Conservation (phyloP, 2,329 filamentous ascomycete genomes). For the Phoma sp. region DNA sequence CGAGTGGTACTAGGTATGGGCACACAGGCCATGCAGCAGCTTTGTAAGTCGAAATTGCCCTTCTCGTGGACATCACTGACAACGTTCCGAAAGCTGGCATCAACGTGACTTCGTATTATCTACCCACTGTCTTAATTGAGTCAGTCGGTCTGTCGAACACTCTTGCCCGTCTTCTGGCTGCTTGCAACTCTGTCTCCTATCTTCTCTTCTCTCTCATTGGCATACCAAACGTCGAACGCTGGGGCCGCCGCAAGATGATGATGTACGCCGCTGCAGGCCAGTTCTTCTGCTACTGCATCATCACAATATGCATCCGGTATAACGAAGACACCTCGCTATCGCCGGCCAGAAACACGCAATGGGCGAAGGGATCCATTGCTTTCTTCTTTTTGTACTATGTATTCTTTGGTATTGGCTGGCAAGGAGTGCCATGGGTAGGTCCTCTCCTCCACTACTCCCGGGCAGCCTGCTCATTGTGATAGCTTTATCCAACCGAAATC, state of each 20-base stretch:
- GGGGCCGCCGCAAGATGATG: slow-evolving; percentile 65
- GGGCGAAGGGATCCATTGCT: slow-evolving; percentile 52
- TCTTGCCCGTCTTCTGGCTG: slow-evolving; percentile 61
- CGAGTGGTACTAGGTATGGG: slow-evolving; percentile 61
- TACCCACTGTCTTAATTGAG: slow-evolving; percentile 65
- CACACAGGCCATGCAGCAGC: slow-evolving; percentile 60
- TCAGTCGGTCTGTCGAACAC: slow-evolving; percentile 61
- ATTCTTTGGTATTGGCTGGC: slow-evolving; percentile 59
- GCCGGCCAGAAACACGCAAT: slow-evolving; percentile 18
- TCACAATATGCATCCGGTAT: slow-evolving; percentile 58
- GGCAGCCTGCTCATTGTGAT: background rate
- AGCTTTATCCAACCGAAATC: slow-evolving; percentile 56
- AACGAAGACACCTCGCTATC: slow-evolving; percentile 38
- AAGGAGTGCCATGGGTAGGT: slow-evolving; percentile 52
- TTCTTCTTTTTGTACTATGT: slow-evolving; percentile 63
- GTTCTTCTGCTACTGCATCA: slow-evolving; percentile 58
- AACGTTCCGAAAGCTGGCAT: slow-evolving; percentile 28
- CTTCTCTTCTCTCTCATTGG: slow-evolving; percentile 56
- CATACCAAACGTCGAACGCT: slow-evolving; percentile 57
- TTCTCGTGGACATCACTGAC: slow-evolving; percentile 28
- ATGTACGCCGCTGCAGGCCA: slow-evolving; percentile 62
- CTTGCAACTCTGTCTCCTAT: slow-evolving; percentile 59
- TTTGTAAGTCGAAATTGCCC: slow-evolving; percentile 40
- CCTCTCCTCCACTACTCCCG: accelerated
- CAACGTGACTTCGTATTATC: slow-evolving; percentile 55